phyloP scores from a whole-genome alignment of 2,329 filamentous ascomycete genomes.

The Botrytis byssoidea region DNA sequence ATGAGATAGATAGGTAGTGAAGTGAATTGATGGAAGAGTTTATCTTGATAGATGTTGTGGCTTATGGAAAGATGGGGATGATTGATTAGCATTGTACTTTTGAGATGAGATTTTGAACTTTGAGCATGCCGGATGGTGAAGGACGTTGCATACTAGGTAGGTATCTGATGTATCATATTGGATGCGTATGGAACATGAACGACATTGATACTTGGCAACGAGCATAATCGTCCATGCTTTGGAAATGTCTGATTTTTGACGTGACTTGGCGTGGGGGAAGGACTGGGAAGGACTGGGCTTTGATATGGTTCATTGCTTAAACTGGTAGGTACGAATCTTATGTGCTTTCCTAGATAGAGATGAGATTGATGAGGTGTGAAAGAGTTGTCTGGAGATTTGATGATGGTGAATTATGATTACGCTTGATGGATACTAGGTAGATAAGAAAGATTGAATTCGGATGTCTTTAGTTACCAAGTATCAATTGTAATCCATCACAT shows the following conservation, averaged over 20 bases:
- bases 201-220: background rate
- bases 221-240: background rate
- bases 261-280: slow-evolving; percentile 1
- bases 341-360: background rate
- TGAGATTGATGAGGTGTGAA: background rate
- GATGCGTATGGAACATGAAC: background rate
- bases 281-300: background rate
- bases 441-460: background rate
- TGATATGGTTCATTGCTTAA: background rate
- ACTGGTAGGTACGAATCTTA: background rate
- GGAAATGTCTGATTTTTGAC: background rate
- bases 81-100: background rate
- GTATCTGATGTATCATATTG: no score
- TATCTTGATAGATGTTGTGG: background rate
- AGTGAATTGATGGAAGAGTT: background rate
- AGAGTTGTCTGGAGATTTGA: background rate
- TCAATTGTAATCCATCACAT: background rate
- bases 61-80: background rate
- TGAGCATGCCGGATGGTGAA: background rate
- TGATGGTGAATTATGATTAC: background rate
- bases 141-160: background rate
- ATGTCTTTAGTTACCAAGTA: no score
- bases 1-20: no score
- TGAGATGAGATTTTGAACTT: background rate
- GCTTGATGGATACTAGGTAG: background rate